Evolutionary conservation across 139 green algal genomes (phyloP), one percentile per base, ranked within the genome.

Genomic region (Coelastrella sp.): DNA sequence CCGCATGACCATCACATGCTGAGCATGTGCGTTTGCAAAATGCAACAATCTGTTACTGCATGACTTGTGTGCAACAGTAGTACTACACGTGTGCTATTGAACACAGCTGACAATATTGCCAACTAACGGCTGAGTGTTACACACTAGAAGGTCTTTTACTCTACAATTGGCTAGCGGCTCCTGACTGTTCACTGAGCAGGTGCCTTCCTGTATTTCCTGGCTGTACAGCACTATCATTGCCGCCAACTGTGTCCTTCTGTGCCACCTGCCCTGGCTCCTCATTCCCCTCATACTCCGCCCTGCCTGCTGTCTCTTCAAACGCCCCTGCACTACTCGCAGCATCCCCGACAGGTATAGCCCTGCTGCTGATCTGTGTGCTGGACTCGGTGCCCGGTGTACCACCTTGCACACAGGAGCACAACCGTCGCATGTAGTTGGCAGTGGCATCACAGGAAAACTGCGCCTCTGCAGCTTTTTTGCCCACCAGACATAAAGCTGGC

Each of bases 401-500:
- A 11, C 14, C 82, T 58, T 88, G 61, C 19, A 57, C 63, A 81
- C 95, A 96, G 14, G 95, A 61, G 68, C 95, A 96, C 14, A 96
- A 84, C 24, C 95, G 91, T 65, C 90, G 91, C 59, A 93, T 90
- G 61, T 94, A 87, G 63, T 80, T 66, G 1, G 90, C 75, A 7
- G 79, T 84, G 0, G 35, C 85, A 14, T 87, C 89, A 74, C 94
- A 96, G n/a, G 78, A 85, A 72, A 92, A 93, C 10, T 25, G 24
- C 0, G 22, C 82, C 19, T 75, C 84, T 82, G 85, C 15, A 27
- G 61, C 70, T 59, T 11, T 7, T 9, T 72, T 80, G 20, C n/a
- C 49, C 1, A 89, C 83, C 14, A 96, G 88, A 82, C 96, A 98
- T 84, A 96, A 93, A 35, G 96, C 95, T 6, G 96, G 96, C 11